A percentile compares a stretch with the other conserved stretches of the same genome.
phyloP scores from a whole-genome alignment of 257 asterid genomes.

The Solanum pennellii region DNA sequence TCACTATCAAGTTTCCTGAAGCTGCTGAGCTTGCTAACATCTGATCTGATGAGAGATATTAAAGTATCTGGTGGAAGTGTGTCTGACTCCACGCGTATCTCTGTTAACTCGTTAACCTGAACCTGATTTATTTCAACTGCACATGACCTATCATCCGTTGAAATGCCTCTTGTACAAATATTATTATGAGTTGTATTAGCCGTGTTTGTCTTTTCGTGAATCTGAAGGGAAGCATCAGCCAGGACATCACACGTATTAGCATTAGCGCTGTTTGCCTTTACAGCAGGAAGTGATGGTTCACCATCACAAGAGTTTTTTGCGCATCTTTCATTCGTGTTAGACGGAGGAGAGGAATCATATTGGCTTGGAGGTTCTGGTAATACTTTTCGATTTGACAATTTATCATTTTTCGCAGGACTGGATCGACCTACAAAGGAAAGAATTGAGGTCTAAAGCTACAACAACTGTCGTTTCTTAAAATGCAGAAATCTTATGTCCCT shows the following conservation, averaged over 20 bases:
- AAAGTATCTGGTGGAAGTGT: constrained; percentile 77
- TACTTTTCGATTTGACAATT: constrained; percentile 48
- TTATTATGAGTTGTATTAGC: constrained; percentile 6
- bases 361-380: constrained; percentile 76
- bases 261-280: too few species aligned
- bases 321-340: constrained; percentile 48
- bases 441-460: background rate
- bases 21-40: constrained; percentile 64
- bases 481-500: constrained; percentile 4
- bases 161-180: too few species aligned
- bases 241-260: constrained; percentile 7
- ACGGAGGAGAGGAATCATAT: constrained; percentile 67
- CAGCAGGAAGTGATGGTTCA: constrained; percentile 38
- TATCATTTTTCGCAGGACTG: constrained; percentile 40
- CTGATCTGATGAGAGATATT: constrained; percentile 81
- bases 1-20: constrained; percentile 46
- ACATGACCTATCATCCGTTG: constrained; percentile 35
- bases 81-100: constrained; percentile 26
- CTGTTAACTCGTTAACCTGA: constrained; percentile 29
- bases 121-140: constrained; percentile 16
- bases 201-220: constrained; percentile 40
- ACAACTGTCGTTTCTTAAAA: background rate
- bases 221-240: constrained; percentile 83
- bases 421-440: constrained; percentile 35
- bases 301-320: constrained; percentile 58